Evolutionary conservation across 164 flowering plant species (phyloP).

Genomic region (Protea cynaroides): DNA sequence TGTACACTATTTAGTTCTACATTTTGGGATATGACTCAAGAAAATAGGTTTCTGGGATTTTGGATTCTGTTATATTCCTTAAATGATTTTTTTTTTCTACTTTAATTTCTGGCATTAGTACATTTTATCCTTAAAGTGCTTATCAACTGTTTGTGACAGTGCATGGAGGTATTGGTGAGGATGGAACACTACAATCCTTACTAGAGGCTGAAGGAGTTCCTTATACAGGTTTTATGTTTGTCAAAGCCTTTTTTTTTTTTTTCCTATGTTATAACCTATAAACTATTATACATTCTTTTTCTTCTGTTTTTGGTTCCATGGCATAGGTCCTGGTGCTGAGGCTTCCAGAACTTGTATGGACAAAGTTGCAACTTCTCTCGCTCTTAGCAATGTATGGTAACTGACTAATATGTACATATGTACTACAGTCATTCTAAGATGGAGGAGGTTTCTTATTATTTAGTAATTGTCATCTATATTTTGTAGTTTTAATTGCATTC

Average conservation of each 20-base stretch:
- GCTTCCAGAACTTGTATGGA: constrained; percentile 90
- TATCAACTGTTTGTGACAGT: constrained; percentile 31
- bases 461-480: neutral
- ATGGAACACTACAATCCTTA: constrained; percentile 84
- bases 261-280: neutral
- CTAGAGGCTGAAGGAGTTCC: constrained; percentile 75
- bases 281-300: neutral
- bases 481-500: too few species aligned
- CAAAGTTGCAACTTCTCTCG: constrained; percentile 81
- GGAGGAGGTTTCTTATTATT: neutral
- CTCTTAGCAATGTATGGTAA: constrained; percentile 63
- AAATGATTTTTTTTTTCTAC: neutral
- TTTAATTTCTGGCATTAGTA: neutral
- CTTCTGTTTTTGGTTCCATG: neutral
- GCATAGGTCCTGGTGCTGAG: constrained; percentile 69
- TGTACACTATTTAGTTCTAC: too few species aligned
- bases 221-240: constrained; percentile 52
- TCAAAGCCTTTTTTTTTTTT: constrained; percentile 9
- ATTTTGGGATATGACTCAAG: too few species aligned
- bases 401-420: neutral
- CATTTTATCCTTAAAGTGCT: neutral
- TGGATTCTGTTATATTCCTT: neutral
- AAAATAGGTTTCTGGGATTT: too few species aligned
- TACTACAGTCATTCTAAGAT: neutral
- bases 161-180: constrained; percentile 96